A percentile compares a stretch with the other conserved stretches of the same genome.
phyloP scores from a whole-genome alignment of 192 early-diverging fungal species.

The Rhizophagus prolifer region DNA sequence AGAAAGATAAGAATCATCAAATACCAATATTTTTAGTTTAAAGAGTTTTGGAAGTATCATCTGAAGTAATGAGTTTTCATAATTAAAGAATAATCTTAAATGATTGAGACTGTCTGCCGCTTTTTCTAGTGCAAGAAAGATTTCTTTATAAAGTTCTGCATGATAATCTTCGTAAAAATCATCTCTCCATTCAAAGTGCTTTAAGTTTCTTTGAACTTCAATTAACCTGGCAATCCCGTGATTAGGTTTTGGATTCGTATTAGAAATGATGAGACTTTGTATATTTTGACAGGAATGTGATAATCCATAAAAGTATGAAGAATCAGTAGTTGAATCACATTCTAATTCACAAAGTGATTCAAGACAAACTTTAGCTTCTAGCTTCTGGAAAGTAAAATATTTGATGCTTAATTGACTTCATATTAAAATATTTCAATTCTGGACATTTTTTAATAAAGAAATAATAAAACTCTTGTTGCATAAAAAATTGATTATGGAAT shows the following conservation, averaged over 20 bases:
- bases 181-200: neutral
- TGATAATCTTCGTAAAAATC: neutral
- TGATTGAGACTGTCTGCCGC: neutral
- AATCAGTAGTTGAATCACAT: neutral
- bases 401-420: neutral
- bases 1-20: too few relatives aligned
- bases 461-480: neutral
- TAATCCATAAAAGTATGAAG: neutral
- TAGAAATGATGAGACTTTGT: neutral
- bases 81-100: neutral
- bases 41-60: neutral
- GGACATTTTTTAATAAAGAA: neutral
- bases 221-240: neutral
- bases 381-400: neutral
- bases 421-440: neutral
- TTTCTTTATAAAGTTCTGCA: neutral
- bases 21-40: neutral
- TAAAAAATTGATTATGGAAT: neutral
- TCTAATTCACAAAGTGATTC: neutral
- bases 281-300: neutral
- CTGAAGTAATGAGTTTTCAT: neutral
- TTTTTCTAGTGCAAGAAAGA: neutral
- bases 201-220: neutral
- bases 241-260: neutral
- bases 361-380: neutral